Base-by-base conservation (phyloP, 2,329 filamentous ascomycete species). In the Cryphonectria carpinicola region DNA sequence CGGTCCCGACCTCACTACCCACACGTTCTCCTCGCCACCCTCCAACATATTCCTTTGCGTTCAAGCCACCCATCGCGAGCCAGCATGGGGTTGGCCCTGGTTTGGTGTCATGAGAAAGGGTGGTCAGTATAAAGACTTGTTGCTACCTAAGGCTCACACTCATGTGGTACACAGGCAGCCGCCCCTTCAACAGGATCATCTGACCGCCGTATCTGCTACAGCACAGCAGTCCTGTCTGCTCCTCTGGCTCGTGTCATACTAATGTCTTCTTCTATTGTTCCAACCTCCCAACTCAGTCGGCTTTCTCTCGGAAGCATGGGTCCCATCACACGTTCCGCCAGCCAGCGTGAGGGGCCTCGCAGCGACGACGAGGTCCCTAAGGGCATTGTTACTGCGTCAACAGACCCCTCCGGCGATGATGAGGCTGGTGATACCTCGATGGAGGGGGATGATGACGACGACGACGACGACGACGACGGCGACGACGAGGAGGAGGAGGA, bases 261-360 rank as follows among this genome's bases (percentile, higher is more conserved):
- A 39, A 63, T 67, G 43, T 69, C 71, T 72, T 76, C 78, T 68
- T 75, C 77, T 69, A 73, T 82, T 83, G 79, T 79, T 77, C 78
- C 80, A 25, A 76, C 77, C 25, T 76, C 78, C 65, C 78, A 78
- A 61, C 78, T 85, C 74, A 81, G 79, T 75, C 77, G 78, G 77
- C 82, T 84, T 76, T 83, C 82, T 65, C 76, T 84, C 28, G 79
- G 77, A 72, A 79, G 76, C 71, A 83, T 83, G 79, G 76, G 81
- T 67, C 76, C 79, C 43, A 76, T 75, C 43, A 79, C 79, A n/a
- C 78, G 76, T 67, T 74, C 78, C 58, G 77, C 78, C 43, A 75
- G 74, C 70, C 79, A 75, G 56, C 74, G 75, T 73, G 76, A 75
- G 54, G 67, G 75, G 5, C 41, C 64, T 13, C 75, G 73, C 37